Evolutionary conservation across 345 rosid species (phyloP).

Genomic region (Ceriops zippeliana): DNA sequence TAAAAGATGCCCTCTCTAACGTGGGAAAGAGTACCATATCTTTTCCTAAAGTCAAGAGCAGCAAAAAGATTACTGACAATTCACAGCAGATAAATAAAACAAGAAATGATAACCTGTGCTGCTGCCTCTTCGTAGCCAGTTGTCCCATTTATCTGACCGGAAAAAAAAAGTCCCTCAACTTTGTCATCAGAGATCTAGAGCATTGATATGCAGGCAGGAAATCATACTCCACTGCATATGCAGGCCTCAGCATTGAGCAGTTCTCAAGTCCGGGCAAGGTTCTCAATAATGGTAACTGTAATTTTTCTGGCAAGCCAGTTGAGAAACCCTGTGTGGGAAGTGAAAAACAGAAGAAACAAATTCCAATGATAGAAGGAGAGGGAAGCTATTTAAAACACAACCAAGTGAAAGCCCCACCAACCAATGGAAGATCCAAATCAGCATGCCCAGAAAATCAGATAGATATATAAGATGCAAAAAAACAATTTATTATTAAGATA

Average conservation of each 20-base stretch:
- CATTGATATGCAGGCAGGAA: slow-evolving; percentile 95
- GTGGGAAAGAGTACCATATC: background rate
- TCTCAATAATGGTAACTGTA: slow-evolving; percentile 94
- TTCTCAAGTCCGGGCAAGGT: slow-evolving; percentile 97
- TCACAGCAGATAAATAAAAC: background rate
- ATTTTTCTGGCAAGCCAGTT: slow-evolving; percentile 91
- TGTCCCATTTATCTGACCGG: slow-evolving; percentile 99
- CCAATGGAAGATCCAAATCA: too few species aligned
- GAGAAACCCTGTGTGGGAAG: slow-evolving; percentile 74
- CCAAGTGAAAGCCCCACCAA: too few species aligned
- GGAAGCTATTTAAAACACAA: too few species aligned
- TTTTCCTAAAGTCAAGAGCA: background rate
- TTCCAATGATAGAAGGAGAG: too few species aligned
- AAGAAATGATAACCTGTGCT: slow-evolving; percentile 65
- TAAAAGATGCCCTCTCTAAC: slow-evolving; percentile 1
- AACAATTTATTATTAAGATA: too few species aligned
- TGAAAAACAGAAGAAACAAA: slow-evolving; percentile 4
- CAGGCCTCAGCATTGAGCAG: slow-evolving; percentile 95
- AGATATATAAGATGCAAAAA: too few species aligned
- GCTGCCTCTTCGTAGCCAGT: slow-evolving; percentile 99
- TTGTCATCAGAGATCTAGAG: slow-evolving; percentile 92
- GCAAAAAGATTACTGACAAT: background rate
- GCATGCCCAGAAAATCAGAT: too few species aligned
- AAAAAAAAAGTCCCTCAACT: slow-evolving; percentile 89
- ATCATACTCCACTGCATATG: slow-evolving; percentile 98